Conservation (phyloP, 2,329 filamentous ascomycete genomes). For the Alternaria dauci region DNA sequence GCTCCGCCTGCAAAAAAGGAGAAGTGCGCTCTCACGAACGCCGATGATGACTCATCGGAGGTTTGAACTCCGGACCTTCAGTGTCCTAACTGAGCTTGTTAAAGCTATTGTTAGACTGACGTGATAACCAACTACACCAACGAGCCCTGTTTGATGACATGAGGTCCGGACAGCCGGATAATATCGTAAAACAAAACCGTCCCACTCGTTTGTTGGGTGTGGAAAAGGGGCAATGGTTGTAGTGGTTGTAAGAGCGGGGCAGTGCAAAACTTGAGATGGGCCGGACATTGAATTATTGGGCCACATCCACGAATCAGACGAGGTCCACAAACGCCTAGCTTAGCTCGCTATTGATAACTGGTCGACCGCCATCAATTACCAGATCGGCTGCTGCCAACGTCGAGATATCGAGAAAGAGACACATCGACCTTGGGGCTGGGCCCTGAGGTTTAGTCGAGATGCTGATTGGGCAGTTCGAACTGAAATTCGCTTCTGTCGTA, state of each 20-base stretch:
- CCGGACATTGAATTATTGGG: too few relatives aligned
- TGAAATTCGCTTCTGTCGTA: too few relatives aligned
- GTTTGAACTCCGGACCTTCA: constrained; percentile 24
- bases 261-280: neutral
- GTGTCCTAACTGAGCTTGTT: constrained; percentile 8
- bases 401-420: too few relatives aligned
- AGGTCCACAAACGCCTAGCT: neutral
- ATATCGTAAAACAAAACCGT: too few relatives aligned
- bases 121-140: constrained; percentile 60
- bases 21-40: neutral
- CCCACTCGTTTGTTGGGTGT: too few relatives aligned
- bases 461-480: neutral
- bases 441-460: too few relatives aligned
- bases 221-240: too few relatives aligned
- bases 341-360: neutral
- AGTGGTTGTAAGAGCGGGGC: too few relatives aligned
- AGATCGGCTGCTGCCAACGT: too few relatives aligned
- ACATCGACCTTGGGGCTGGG: too few relatives aligned
- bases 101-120: constrained; percentile 53
- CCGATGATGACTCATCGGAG: constrained; percentile 17
- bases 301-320: neutral
- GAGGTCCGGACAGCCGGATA: too few relatives aligned
- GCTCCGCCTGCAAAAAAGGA: neutral
- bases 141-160: constrained; percentile 29
- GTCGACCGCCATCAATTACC: too few relatives aligned